phyloP scores from a whole-genome alignment of 345 rosid species.

The Hypericum androsaemum region DNA sequence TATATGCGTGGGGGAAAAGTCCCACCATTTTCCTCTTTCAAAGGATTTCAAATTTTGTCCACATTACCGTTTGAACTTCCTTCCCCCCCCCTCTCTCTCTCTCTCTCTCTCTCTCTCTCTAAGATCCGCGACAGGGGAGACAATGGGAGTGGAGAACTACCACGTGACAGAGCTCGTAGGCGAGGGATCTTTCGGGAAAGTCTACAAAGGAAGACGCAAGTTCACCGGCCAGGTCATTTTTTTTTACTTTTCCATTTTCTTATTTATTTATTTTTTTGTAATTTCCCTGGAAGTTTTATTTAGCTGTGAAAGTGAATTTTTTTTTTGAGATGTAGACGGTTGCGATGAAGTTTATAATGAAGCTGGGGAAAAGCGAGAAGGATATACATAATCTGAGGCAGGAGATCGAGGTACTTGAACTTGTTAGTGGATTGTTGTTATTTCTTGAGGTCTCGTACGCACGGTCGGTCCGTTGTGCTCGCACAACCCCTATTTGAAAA shows the following conservation, averaged over 20 bases:
- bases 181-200: conserved; percentile 96
- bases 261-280: neutral
- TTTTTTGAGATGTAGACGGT: conserved; percentile 78
- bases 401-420: conserved; percentile 69
- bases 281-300: no score
- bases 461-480: no score
- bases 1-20: no score
- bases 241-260: neutral
- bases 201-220: conserved; percentile 82
- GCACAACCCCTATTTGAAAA: no score
- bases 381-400: conserved; percentile 83
- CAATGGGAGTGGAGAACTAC: conserved; percentile 79
- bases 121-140: neutral
- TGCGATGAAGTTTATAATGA: conserved; percentile 94
- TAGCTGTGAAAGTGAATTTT: no score
- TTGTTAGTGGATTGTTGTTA: no score
- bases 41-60: no score
- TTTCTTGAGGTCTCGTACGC: no score
- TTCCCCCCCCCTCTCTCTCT: no score
- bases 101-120: no score
- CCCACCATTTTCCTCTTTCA: no score
- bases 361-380: conserved; percentile 89
- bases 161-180: conserved; percentile 95
- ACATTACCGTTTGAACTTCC: no score
- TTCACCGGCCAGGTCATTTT: conserved; percentile 64